phyloP scores from a whole-genome alignment of 169 alveolate species.

The Cryptosporidium ubiquitum region DNA sequence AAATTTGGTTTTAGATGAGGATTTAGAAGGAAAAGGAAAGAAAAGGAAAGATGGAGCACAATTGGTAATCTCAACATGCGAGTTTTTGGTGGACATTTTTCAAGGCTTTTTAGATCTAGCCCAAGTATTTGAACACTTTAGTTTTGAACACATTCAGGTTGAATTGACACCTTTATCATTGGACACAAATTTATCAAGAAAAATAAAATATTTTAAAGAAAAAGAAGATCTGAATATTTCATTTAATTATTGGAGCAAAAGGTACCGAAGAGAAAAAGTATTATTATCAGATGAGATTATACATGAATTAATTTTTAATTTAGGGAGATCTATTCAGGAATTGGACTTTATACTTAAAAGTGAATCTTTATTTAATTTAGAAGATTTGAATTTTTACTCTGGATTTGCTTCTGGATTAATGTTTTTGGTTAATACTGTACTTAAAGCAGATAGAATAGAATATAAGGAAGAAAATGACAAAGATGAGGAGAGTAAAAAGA shows the following conservation, averaged over 20 bases:
- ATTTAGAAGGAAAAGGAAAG: not conserved
- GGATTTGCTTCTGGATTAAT: constrained; percentile 19
- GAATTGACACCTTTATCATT: not conserved
- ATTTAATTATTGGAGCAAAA: not conserved
- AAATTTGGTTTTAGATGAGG: not conserved
- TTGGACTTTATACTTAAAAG: not conserved
- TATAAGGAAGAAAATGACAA: not conserved
- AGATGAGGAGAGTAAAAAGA: not conserved
- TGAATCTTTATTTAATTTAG: not conserved
- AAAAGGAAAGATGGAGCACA: not conserved
- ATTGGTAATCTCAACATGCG: not conserved
- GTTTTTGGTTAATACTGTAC: not conserved
- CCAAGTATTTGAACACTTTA: not conserved
- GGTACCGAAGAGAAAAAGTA: not conserved
- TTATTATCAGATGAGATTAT: not conserved
- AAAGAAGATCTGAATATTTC: not conserved
- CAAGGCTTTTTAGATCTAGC: not conserved
- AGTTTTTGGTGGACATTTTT: not conserved
- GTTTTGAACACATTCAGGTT: not conserved
- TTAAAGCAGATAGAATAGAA: not conserved
- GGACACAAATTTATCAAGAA: not conserved
- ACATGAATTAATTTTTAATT: not conserved
- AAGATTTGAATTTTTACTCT: not conserved
- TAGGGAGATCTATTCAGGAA: not conserved
- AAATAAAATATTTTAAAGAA: not conserved